Evolutionary conservation across 2,329 filamentous ascomycete species (phyloP).

Genomic region (Stemphylium beticola): DNA sequence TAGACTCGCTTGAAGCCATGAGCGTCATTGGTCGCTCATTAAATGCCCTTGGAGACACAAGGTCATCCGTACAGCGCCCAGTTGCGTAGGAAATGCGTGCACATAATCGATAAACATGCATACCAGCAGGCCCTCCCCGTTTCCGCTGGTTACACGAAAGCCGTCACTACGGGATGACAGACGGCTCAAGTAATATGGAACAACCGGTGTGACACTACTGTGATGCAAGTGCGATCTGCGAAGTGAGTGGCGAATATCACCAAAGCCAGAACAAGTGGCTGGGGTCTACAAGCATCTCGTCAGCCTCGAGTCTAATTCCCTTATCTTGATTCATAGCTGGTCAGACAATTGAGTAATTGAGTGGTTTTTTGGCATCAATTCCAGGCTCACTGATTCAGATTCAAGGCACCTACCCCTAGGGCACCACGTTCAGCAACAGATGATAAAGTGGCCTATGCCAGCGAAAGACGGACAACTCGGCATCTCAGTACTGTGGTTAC

Average conservation of each 20-base stretch:
- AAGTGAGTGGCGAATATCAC: neutral
- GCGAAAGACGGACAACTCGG: neutral
- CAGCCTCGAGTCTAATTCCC: constrained; percentile 6
- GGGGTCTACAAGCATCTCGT: neutral
- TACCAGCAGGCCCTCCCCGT: constrained; percentile 17
- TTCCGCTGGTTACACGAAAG: constrained; percentile 34
- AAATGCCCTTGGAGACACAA: constrained; percentile 13
- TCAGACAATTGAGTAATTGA: neutral
- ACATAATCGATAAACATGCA: constrained; percentile 8
- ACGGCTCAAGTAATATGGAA: constrained; percentile 15
- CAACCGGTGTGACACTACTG: neutral
- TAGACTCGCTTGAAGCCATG: neutral
- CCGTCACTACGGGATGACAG: constrained; percentile 23
- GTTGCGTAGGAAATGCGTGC: constrained; percentile 12
- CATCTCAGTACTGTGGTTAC: neutral
- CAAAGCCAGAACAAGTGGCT: neutral
- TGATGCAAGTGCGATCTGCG: neutral
- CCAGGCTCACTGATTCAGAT: neutral
- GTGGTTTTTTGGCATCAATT: neutral
- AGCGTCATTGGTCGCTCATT: constrained; percentile 13
- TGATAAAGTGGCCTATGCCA: neutral
- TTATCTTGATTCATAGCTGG: neutral
- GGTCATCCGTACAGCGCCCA: constrained; percentile 22
- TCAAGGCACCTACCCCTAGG: neutral
- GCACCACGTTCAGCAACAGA: neutral